These are phyloP conservation scores for Xylariales sp. DNA, from an alignment of 2,329 filamentous ascomycete genomes.

Conservation along the genomic window DNA sequence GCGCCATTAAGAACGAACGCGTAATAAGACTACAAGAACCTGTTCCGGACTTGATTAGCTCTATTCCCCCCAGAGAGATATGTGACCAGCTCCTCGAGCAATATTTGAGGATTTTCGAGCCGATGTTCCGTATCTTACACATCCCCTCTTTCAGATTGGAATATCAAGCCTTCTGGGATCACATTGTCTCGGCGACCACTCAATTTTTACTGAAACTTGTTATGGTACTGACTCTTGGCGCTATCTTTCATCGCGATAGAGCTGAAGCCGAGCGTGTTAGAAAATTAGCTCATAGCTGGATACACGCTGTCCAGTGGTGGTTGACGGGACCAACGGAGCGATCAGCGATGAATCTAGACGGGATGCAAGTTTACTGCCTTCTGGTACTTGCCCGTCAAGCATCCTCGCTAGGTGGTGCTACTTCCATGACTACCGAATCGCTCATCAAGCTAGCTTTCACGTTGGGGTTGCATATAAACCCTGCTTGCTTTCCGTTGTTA, in stretches of 20 bases:
- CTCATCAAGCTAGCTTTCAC: constrained; percentile 26
- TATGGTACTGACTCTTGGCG: constrained; percentile 20
- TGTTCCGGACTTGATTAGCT: background rate
- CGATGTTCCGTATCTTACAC: constrained; percentile 9
- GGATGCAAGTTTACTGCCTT: constrained; percentile 22
- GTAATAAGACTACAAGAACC: background rate
- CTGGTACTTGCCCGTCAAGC: constrained; percentile 19
- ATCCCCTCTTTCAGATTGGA: background rate
- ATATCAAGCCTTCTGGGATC: constrained; percentile 1
- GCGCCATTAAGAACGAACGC: background rate
- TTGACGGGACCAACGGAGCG: constrained; percentile 20
- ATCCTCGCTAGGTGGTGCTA: constrained; percentile 18
- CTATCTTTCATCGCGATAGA: constrained; percentile 16
- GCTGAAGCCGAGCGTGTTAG: constrained; percentile 15
- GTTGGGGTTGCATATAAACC: constrained; percentile 26
- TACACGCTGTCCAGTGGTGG: constrained; percentile 24
- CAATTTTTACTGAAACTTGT: constrained; percentile 19
- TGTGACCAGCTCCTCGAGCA: constrained; percentile 4
- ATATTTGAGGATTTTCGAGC: constrained; percentile 7
- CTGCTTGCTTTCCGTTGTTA: constrained; percentile 14
- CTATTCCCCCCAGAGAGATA: background rate
- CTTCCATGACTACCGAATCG: constrained; percentile 23
- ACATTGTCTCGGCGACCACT: background rate
- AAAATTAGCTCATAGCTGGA: constrained; percentile 21
- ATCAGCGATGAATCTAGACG: constrained; percentile 19